Base-by-base conservation (phyloP, 805 yeast species). In the Metschnikowia cubensis region DNA sequence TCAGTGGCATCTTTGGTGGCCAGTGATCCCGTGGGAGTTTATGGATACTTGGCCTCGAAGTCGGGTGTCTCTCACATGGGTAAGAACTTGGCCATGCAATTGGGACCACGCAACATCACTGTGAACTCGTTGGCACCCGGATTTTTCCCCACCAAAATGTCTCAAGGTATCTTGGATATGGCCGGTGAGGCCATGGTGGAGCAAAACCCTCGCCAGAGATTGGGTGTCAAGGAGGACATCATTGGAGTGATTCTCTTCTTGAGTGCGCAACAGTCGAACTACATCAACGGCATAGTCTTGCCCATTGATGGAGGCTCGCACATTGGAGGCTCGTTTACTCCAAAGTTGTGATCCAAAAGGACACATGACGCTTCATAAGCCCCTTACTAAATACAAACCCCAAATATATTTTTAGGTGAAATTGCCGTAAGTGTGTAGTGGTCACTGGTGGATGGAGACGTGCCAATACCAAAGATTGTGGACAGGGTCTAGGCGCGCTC, bases 71-170 rank as follows among this genome's bases (percentile, higher is more conserved):
- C 82, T 50, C 91, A 85, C 62, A 60, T 85, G 64, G 84, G 85
- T 31, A 81, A 80, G 64, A 67, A 75, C 50, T 74, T 85, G 57
- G 87, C 91, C 2, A 64, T 78, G 37, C 85, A 83, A 60, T 73
- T 86, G 58, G 90, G 87, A 1, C 85, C 84, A 5, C 69, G 74
- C 40, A 79, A 85, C 67, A 79, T 85, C 59, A 84, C 81, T 42
- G 89, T 85, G 50, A 85, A 86, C 67, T 70, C 81, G 11, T 65
- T 85, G 54, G 89, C 89, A 6, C 91, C 91, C 0, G 92, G 92
- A 0, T 86, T 84, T 63, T 83, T 85, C 76, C 87, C 87, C 18
- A 76, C 85, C 17, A 85, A 83, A 66, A 85, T 85, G 90, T 76
- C 89, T 37, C 75, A 80, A 52, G 91, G 89, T 0, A 56, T 85